These are phyloP conservation scores for Candida smagusa DNA, from an alignment of 1,139 yeast genomes.

Conservation along the genomic window DNA sequence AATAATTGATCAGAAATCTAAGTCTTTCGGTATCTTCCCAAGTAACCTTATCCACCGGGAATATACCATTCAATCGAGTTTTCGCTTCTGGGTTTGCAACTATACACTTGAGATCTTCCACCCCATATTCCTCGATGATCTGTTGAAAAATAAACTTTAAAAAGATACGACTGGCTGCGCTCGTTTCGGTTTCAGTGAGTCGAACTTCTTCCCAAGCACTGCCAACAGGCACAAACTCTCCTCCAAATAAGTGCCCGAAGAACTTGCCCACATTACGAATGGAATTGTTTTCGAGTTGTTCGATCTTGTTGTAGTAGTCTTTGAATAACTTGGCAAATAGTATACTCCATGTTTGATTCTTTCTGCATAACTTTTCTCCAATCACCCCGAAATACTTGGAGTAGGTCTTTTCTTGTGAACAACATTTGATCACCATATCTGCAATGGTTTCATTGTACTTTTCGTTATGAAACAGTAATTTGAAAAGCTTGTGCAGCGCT, in stretches of 20 bases:
- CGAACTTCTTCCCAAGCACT: constrained; percentile 53
- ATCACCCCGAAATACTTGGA: constrained; percentile 82
- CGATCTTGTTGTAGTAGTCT: constrained; percentile 55
- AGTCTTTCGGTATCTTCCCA: constrained; percentile 54
- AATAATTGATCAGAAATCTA: constrained; percentile 82
- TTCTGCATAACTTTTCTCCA: constrained; percentile 61
- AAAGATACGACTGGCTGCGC: constrained; percentile 77
- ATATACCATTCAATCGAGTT: constrained; percentile 45
- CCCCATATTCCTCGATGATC: constrained; percentile 75
- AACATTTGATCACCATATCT: constrained; percentile 78
- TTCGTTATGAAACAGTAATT: constrained; percentile 40
- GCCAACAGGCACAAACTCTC: constrained; percentile 55
- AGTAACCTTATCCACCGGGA: constrained; percentile 40
- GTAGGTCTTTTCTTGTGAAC: constrained; percentile 85
- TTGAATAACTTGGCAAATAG: constrained; percentile 54
- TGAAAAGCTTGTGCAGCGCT: constrained; percentile 80
- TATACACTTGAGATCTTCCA: constrained; percentile 46
- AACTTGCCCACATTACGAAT: constrained; percentile 78
- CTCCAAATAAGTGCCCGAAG: constrained; percentile 81
- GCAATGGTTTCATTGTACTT: constrained; percentile 41
- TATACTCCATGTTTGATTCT: constrained; percentile 51
- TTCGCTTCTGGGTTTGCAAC: constrained; percentile 45
- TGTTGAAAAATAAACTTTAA: constrained; percentile 80
- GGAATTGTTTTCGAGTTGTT: constrained; percentile 68
- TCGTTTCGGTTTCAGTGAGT: constrained; percentile 70